A percentile compares a stretch with the other conserved stretches of the same genome.
phyloP scores from a whole-genome alignment of 2,329 filamentous ascomycete genomes.

The Kalmusia sp. region DNA sequence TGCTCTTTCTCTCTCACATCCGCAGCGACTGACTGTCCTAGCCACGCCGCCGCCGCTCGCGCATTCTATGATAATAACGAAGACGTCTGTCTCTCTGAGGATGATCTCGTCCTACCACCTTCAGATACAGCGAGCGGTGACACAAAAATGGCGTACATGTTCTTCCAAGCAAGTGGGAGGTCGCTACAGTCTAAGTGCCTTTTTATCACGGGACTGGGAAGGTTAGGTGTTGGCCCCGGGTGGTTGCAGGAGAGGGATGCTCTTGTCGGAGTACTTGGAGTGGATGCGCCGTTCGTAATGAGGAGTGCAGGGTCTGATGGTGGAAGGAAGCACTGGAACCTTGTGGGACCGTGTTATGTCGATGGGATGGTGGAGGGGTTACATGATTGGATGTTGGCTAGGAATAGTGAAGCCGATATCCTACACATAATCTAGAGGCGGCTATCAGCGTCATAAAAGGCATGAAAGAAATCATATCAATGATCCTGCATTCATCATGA shows the following conservation, averaged over 20 bases:
- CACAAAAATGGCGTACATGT: neutral
- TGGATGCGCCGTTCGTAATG: neutral
- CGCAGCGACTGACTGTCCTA: neutral
- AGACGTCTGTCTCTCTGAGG: neutral
- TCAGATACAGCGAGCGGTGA: neutral
- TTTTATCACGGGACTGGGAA: neutral
- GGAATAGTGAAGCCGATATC: neutral
- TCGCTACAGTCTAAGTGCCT: neutral
- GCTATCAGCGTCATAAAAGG: neutral
- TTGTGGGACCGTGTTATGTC: slow-evolving; percentile 6
- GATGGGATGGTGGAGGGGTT: neutral
- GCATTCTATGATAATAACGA: neutral
- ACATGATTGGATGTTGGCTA: neutral
- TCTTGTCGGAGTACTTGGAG: neutral
- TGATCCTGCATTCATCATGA: slow-evolving; percentile 52
- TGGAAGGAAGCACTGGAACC: neutral
- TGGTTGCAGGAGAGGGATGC: neutral
- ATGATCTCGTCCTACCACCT: neutral
- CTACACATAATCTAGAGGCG: neutral
- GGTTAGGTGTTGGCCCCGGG: neutral
- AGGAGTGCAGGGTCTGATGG: neutral
- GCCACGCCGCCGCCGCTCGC: neutral
- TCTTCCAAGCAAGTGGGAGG: neutral
- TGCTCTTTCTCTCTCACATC: neutral
- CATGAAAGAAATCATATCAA: slow-evolving; percentile 43